Base-by-base conservation (phyloP, 805 yeast species). In the Metschnikowia santaceciliae region DNA sequence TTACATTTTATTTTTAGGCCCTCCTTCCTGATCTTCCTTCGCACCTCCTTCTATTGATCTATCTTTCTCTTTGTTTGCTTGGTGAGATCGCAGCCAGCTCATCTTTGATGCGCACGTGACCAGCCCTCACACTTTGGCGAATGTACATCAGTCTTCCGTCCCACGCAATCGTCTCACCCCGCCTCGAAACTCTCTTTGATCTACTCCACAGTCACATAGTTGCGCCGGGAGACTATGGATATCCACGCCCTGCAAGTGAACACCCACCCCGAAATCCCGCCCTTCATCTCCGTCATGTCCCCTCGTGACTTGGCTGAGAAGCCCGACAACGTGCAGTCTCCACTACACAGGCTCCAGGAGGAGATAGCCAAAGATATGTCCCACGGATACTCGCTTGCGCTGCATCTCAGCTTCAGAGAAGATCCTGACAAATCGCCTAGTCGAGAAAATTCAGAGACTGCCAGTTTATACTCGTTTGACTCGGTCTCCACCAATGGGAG, bases 401-500 rank as follows among this genome's bases (percentile, higher is more conserved):
- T 22, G 22, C 43, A 30, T 23, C 26, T 14, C 8, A 26, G 32
- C 37, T 35, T 35, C 20, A 6, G n/a, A 13, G 42, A 19, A 43
- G 34, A 39, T 23, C n/a, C 26, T 36, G 39, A 32, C 22, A 43
- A 11, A 26, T 38, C 30, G 17, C 23, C 34, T 32, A n/a, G 32
- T 26, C 40, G 14, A 11, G 41, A 17, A 32, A 26, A 26, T 26
- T 35, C 36, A 32, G 45, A 33, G 32, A 26, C 35, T 32, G 72
- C 65, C 30, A 72, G 76, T 51, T 57, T 74, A n/a, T 72, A 72
- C 54, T 70, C 76, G 11, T 74, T 72, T 48, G 78, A 74, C 39
- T 72, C 76, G 4, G 75, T 73, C 7, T 66, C 73, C 41, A 74
- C 78, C 32, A 71, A 63, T 54, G 77, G 76, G 4, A 54, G 78